Conservation (phyloP, 176 grass and related monocot genomes). For the Eremochloa ophiuroides region DNA sequence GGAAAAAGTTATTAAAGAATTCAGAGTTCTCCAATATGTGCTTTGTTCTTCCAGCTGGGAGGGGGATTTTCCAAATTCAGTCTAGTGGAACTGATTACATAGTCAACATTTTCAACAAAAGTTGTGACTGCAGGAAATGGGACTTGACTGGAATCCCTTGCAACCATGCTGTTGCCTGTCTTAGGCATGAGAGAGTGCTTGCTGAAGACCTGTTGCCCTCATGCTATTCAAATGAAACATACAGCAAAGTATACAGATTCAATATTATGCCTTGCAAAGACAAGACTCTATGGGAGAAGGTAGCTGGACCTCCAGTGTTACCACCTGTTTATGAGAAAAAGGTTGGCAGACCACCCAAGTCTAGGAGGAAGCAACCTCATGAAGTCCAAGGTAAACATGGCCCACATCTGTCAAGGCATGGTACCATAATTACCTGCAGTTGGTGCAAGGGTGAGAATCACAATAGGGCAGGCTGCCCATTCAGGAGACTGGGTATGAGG, state of each 20-base stretch:
- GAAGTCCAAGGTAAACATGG: neutral
- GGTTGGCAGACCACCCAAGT: neutral
- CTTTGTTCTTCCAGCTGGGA: neutral
- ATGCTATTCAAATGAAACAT: neutral
- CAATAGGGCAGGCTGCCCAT: neutral
- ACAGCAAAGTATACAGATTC: neutral
- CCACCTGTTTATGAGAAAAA: neutral
- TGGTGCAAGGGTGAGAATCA: neutral
- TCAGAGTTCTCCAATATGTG: neutral
- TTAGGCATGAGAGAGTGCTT: neutral
- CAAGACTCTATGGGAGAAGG: neutral
- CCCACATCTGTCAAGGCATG: neutral
- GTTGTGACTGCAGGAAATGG: neutral
- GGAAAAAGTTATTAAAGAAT: neutral
- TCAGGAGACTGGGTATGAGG: too few relatives aligned
- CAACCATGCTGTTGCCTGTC: neutral
- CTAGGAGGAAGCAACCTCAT: too few relatives aligned
- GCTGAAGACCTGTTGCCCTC: neutral
- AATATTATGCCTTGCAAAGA: neutral
- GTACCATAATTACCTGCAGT: neutral
- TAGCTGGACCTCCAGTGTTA: fast-evolving
- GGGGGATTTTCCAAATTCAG: neutral
- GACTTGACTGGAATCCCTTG: neutral
- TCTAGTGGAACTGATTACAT: neutral
- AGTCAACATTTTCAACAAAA: fast-evolving